These are phyloP conservation scores for Suillus ampliporus DNA, from an alignment of 768 basidiomycete genomes.

Conservation along the genomic window DNA sequence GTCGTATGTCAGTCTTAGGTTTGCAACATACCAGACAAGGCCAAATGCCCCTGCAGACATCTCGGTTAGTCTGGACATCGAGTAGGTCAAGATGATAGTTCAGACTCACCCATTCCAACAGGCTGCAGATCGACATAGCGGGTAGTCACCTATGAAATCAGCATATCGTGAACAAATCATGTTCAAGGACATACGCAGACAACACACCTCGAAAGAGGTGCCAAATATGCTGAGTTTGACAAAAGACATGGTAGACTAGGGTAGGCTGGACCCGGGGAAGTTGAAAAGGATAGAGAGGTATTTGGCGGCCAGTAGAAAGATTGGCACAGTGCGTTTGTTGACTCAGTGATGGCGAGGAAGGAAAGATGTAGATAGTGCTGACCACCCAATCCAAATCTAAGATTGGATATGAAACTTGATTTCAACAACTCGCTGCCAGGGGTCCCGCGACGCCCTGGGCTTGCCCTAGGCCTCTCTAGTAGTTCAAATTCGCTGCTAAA, in stretches of 20 bases:
- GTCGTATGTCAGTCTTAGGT: neutral
- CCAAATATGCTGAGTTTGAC: conserved; percentile 99
- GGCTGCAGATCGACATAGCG: conserved; percentile 99
- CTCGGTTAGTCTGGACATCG: conserved; percentile 24
- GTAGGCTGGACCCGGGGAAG: conserved; percentile 6
- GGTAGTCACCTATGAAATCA: conserved; percentile 79
- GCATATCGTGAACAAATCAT: conserved; percentile 26
- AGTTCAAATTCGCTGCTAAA: neutral
- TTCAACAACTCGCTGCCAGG: neutral
- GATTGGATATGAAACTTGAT: conserved; percentile 6
- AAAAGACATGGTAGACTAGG: conserved; percentile 70
- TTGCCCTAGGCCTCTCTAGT: neutral
- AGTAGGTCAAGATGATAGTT: conserved; percentile 15
- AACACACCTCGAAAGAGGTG: conserved; percentile 89
- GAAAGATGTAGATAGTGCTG: conserved; percentile 20
- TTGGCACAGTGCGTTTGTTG: conserved; percentile 6
- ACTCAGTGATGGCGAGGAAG: conserved; percentile 23
- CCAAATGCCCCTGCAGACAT: conserved; percentile 83
- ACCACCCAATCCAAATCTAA: conserved; percentile 2
- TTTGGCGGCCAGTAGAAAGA: neutral
- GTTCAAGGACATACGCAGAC: conserved; percentile 6
- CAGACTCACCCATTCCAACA: conserved; percentile 92
- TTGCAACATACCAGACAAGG: conserved; percentile 82
- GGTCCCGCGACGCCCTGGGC: neutral
- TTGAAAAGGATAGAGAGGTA: neutral